A percentile compares a stretch with the other conserved stretches of the same genome.
phyloP scores from a whole-genome alignment of 768 basidiomycete species.

The Pisolithus orientalis region DNA sequence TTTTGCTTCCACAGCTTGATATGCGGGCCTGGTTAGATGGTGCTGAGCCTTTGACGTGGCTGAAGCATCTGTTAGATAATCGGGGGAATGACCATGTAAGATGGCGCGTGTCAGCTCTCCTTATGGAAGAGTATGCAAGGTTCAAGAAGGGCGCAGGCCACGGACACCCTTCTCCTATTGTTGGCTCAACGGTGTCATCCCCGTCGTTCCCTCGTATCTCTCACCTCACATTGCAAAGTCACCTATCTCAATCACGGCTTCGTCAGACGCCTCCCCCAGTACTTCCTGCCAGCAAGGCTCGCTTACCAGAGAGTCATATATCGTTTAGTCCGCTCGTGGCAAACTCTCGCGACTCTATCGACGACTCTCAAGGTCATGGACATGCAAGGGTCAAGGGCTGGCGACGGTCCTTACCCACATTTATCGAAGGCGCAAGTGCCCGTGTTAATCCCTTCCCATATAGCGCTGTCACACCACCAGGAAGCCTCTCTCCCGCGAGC shows the following conservation, averaged over 20 bases:
- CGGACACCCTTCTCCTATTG: slow-evolving; percentile 8
- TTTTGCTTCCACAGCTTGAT: slow-evolving; percentile 38
- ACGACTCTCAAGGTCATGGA: slow-evolving; percentile 39
- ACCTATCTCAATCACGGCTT: slow-evolving; percentile 23
- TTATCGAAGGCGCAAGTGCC: slow-evolving; percentile 29
- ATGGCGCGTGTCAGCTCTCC: slow-evolving; percentile 63
- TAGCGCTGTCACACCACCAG: slow-evolving; percentile 18
- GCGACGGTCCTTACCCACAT: slow-evolving; percentile 23
- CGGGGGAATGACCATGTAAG: slow-evolving; percentile 37
- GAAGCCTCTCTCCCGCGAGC: slow-evolving; percentile 37
- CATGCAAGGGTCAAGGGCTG: slow-evolving; percentile 29
- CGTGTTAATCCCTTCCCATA: slow-evolving; percentile 30
- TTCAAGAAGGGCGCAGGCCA: slow-evolving; percentile 27
- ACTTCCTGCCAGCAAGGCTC: slow-evolving; percentile 35
- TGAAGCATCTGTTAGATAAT: slow-evolving; percentile 57
- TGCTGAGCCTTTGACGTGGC: slow-evolving; percentile 68
- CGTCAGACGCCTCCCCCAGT: slow-evolving; percentile 34
- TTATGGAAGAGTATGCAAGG: slow-evolving; percentile 60
- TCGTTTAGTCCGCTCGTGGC: slow-evolving; percentile 56
- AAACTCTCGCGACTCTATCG: slow-evolving; percentile 40
- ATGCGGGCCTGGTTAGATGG: slow-evolving; percentile 50
- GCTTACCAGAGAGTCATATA: slow-evolving; percentile 41
- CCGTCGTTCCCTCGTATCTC: slow-evolving; percentile 8
- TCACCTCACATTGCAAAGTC: slow-evolving; percentile 10
- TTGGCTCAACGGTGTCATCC: slow-evolving; percentile 9